Conservation (phyloP, 208 protist species). For the Trypanosomatidae sp. region DNA sequence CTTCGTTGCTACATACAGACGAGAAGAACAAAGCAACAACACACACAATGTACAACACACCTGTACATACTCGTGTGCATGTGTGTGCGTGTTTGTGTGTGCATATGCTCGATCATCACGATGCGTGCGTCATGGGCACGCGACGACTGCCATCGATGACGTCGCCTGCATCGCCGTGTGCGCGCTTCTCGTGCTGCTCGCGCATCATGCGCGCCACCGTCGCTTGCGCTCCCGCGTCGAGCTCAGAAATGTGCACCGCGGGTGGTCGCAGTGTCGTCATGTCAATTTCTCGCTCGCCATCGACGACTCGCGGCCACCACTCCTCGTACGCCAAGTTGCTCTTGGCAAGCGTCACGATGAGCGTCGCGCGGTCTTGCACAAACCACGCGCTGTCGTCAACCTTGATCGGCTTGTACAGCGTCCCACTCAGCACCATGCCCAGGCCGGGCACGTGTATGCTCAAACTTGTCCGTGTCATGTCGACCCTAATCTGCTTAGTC, state of each 20-base stretch:
- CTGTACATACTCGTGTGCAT: too few species aligned
- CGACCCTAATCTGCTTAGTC: constrained; percentile 42
- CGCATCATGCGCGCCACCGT: constrained; percentile 88
- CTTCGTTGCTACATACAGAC: too few species aligned
- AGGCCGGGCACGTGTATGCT: constrained; percentile 26
- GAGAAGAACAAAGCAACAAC: too few species aligned
- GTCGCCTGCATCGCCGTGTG: too few species aligned
- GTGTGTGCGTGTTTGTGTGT: too few species aligned
- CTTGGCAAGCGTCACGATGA: constrained; percentile 63
- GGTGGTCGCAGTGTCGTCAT: constrained; percentile 83
- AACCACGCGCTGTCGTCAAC: constrained; percentile 72
- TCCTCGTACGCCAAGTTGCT: constrained; percentile 78
- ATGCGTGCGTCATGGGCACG: too few species aligned
- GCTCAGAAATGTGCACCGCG: constrained; percentile 42
- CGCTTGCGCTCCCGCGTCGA: constrained; percentile 73
- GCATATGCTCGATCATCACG: too few species aligned
- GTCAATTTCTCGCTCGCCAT: constrained; percentile 65
- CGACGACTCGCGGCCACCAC: constrained; percentile 76
- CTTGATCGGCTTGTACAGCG: constrained; percentile 70
- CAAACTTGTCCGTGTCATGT: constrained; percentile 23
- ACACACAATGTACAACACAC: too few species aligned
- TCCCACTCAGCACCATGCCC: constrained; percentile 37
- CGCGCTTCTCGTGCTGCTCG: constrained; percentile 68
- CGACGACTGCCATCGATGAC: too few species aligned
- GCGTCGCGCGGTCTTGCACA: constrained; percentile 43